Percentiles rank a stretch among this genome's conserved stretches.
phyloP scores from a whole-genome alignment of 1,284 basidiomycete genomes.

The Veloboletus limbatus region DNA sequence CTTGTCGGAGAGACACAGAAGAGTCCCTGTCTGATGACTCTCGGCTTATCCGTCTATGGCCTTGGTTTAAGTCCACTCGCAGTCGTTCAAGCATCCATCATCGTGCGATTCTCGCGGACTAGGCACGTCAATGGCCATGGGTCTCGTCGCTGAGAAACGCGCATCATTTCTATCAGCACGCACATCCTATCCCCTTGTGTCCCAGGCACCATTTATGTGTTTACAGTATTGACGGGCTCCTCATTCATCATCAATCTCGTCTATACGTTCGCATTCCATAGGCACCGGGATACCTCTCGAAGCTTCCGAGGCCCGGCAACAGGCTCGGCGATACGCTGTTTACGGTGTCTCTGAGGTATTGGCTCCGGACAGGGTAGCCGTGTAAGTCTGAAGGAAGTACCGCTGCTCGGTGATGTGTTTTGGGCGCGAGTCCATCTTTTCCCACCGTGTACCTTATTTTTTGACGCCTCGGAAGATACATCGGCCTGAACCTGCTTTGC shows the following conservation, averaged over 20 bases:
- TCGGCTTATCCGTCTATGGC: constrained; percentile 77
- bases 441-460: background rate
- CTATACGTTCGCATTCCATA: constrained; percentile 58
- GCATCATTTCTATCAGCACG: constrained; percentile 74
- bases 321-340: constrained; percentile 44
- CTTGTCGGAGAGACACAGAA: constrained; percentile 59
- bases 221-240: constrained; percentile 57
- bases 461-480: constrained; percentile 48
- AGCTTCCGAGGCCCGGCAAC: constrained; percentile 54
- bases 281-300: constrained; percentile 61
- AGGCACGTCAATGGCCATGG: constrained; percentile 74
- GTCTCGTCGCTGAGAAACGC: constrained; percentile 74
- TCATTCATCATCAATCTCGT: constrained; percentile 68
- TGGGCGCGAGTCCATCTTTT: constrained; percentile 57
- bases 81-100: constrained; percentile 75
- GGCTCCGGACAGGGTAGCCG: constrained; percentile 63
- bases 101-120: constrained; percentile 81
- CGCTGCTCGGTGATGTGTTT: constrained; percentile 72
- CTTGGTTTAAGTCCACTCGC: constrained; percentile 74
- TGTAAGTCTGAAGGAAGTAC: constrained; percentile 58
- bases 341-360: constrained; percentile 54
- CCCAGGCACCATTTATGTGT: constrained; percentile 72
- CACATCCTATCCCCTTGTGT: constrained; percentile 75
- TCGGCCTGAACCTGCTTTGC: constrained; percentile 68
- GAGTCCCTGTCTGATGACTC: constrained; percentile 60